Evolutionary conservation across 78 protist genomes (phyloP), one percentile per base, ranked within the genome.

Genomic region (Tieghemostelium lacteum): DNA sequence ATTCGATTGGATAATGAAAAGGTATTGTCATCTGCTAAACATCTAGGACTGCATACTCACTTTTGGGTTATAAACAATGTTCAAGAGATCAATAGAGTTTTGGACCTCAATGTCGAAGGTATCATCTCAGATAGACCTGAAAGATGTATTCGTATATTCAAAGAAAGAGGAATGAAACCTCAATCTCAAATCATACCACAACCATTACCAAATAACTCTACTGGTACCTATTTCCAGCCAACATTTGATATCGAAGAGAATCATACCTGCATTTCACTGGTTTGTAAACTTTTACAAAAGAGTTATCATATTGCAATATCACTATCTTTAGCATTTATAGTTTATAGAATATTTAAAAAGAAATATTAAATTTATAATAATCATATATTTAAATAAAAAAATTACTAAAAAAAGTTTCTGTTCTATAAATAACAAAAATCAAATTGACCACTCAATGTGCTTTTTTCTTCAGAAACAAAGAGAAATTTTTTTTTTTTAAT

Each of bases 211-310:
- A 12, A 42, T 3, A 80, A 80, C 22, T 28, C 50, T 19, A 66
- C 76, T 7, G 88, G 88, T 10, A 80, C 88, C n/a, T 80, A 80
- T 45, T 80, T 40, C 42, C 19, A 61, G 33, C 88, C 88, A 52
- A 3, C 16, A 3, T 39, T 17, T 2, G 88, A 80, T 40, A 37
- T 54, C 19, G 76, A 66, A 34, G 88, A 80, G 34, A 22, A 24
- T 28, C 88, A 80, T 40, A 80, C 88, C 3, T 80, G 88, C 40
- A 31, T 80, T 8, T 54, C 88, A 2, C 28, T 64, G 1, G 33
- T 62, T 6, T 80, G 88, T 67, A n/a, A 66, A 10, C 29, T 67
- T 2, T 16, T 80, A 17, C 88, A 80, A 80, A 57, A 49, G 17
- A 66, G 54, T 26, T 71, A 6, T 14, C 6, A 14, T 45, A 10